phyloP scores from a whole-genome alignment of 768 basidiomycete genomes.

The Inosperma sp. region DNA sequence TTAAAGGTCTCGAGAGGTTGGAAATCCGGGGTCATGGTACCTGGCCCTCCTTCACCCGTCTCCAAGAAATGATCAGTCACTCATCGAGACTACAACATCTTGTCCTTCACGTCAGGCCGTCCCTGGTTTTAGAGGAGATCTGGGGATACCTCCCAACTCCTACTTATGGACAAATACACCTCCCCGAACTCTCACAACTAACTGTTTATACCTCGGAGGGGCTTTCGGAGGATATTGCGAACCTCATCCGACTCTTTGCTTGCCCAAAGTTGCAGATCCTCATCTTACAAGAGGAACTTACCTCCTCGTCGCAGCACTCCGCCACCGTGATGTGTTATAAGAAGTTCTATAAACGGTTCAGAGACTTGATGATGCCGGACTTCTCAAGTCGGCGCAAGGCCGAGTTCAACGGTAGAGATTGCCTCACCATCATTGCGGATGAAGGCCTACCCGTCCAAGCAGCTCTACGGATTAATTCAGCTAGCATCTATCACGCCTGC shows the following conservation, averaged over 20 bases:
- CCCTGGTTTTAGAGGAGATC: slow-evolving; percentile 19
- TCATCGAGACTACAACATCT: slow-evolving; percentile 21
- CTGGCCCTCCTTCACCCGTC: slow-evolving; percentile 24
- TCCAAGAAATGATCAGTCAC: slow-evolving; percentile 24
- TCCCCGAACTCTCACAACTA: slow-evolving; percentile 25
- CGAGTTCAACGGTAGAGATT: no score
- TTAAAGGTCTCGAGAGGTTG: slow-evolving; percentile 23
- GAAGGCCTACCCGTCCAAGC: neutral
- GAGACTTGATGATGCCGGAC: no score
- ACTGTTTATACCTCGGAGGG: slow-evolving; percentile 31
- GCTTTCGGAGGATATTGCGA: slow-evolving; percentile 23
- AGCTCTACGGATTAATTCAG: slow-evolving; percentile 20
- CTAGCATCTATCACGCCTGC: slow-evolving; percentile 21
- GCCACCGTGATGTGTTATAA: slow-evolving; percentile 25
- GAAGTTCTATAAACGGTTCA: no score
- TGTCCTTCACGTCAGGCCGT: slow-evolving; percentile 28
- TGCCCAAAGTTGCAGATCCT: slow-evolving; percentile 26
- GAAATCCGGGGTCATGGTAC: slow-evolving; percentile 28
- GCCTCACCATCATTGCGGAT: no score
- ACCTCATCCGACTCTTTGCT: slow-evolving; percentile 23
- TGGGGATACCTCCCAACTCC: neutral
- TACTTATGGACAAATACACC: slow-evolving; percentile 15
- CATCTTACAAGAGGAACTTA: slow-evolving; percentile 20
- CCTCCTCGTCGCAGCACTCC: slow-evolving; percentile 6
- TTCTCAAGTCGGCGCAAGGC: no score